Base-by-base conservation (phyloP, 768 basidiomycete species). In the Cyclocybe aegerita region DNA sequence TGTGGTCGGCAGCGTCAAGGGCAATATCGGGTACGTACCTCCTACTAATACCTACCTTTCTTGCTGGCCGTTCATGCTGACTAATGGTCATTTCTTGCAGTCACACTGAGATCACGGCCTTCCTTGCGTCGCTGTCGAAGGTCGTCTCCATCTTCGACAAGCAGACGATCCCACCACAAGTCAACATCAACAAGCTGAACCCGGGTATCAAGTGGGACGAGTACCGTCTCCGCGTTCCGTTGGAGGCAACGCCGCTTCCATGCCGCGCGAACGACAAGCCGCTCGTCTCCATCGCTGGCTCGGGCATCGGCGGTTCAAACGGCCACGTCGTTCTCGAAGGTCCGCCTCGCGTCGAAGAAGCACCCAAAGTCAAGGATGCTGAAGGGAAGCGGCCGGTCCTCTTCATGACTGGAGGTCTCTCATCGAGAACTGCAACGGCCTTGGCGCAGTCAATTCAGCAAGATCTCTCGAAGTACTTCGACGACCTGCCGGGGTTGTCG, bases 11-110 rank as follows among this genome's bases (percentile, higher is more conserved):
- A 75, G 73, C 49, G 68, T 77, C 4, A 78, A 77, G 52, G 74
- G 74, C 34, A 77, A 78, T 53, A 65, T 77, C 16, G 76, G 76
- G 72, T 75, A n/a, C n/a, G n/a, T n/a, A n/a, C n/a, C n/a, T n/a
- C n/a, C n/a, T n/a, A n/a, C n/a, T n/a, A n/a, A n/a, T n/a, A n/a
- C n/a, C n/a, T n/a, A n/a, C n/a, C n/a, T n/a, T n/a, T n/a, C n/a
- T n/a, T n/a, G n/a, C n/a, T n/a, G n/a, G n/a, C n/a, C n/a, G n/a
- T n/a, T n/a, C n/a, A n/a, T n/a, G n/a, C n/a, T n/a, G n/a, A n/a
- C n/a, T n/a, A n/a, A n/a, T n/a, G n/a, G n/a, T n/a, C n/a, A n/a
- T n/a, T n/a, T n/a, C n/a, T n/a, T 15, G 9, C 38, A 74, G 70
- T 4, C 74, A 75, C 54, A 57, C 68, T 3, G 74, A 77, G 56